Evolutionary conservation across 2,329 filamentous ascomycete species (phyloP).

Genomic region (Verticillium zaregamsianum): DNA sequence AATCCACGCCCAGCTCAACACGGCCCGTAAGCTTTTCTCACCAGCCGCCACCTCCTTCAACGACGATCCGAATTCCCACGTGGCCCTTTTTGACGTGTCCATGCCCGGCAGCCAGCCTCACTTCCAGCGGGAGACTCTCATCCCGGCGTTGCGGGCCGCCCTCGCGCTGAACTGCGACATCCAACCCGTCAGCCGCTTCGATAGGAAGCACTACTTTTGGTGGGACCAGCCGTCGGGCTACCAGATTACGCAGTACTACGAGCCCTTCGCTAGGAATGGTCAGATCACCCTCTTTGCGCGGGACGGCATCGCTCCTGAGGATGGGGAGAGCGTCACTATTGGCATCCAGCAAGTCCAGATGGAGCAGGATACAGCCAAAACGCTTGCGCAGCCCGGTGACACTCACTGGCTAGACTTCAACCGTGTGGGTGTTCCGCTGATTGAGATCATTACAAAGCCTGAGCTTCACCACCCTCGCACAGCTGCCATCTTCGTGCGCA

Average conservation of each 20-base stretch:
- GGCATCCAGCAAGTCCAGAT: conserved; percentile 93
- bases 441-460: conserved; percentile 92
- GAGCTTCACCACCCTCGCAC: conserved; percentile 83
- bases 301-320: conserved; percentile 75
- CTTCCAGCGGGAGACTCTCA: conserved; percentile 77
- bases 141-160: conserved; percentile 88
- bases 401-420: conserved; percentile 88
- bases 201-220: conserved; percentile 98
- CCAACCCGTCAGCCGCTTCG: conserved; percentile 75
- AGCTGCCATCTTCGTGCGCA: conserved; percentile 82
- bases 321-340: conserved; percentile 66
- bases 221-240: conserved; percentile 97
- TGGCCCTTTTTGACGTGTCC: conserved; percentile 83
- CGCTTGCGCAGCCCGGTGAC: conserved; percentile 69
- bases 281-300: conserved; percentile 64
- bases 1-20: conserved; percentile 95
- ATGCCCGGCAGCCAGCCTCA: conserved; percentile 84
- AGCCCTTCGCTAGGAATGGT: conserved; percentile 67
- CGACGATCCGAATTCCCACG: conserved; percentile 76
- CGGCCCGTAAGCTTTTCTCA: conserved; percentile 85
- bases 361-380: conserved; percentile 97
- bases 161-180: conserved; percentile 78
- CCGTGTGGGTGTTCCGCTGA: conserved; percentile 81
- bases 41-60: conserved; percentile 59
- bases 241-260: conserved; percentile 96